Evolutionary conservation across 352 stramenopile species (phyloP).

Genomic region (Globisporangium cylindrosporum): DNA sequence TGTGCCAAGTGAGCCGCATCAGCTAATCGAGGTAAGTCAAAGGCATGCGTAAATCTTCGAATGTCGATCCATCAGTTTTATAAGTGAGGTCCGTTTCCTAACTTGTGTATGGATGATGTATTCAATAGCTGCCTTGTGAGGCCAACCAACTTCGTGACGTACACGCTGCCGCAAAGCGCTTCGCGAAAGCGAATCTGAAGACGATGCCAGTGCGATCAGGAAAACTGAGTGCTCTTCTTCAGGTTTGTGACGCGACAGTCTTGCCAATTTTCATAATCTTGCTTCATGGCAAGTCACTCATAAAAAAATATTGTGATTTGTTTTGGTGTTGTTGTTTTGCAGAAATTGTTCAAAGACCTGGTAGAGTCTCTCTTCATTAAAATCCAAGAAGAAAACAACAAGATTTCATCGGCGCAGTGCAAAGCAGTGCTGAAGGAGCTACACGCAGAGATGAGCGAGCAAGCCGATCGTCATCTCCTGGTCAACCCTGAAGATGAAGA

Average conservation of each 20-base stretch:
- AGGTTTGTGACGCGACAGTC: conserved; percentile 26
- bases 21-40: conserved; percentile 35
- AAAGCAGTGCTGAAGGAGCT: conserved; percentile 51
- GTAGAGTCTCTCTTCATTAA: conserved; percentile 62
- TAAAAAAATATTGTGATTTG: not conserved
- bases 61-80: not conserved
- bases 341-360: conserved; percentile 83
- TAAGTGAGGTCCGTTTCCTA: not conserved
- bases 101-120: conserved; percentile 8
- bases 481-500: conserved; percentile 43
- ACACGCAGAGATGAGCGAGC: conserved; percentile 54
- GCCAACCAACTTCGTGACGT: conserved; percentile 38
- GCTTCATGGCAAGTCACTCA: too few relatives aligned
- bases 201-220: conserved; percentile 68
- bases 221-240: conserved; percentile 59
- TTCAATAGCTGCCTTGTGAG: conserved; percentile 58
- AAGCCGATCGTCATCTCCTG: conserved; percentile 54
- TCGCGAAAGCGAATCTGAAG: conserved; percentile 44
- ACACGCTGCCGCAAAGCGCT: conserved; percentile 49
- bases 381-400: conserved; percentile 75
- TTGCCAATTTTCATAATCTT: not conserved
- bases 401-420: conserved; percentile 60
- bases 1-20: conserved; percentile 23
- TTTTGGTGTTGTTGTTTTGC: not conserved
- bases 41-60: not conserved